Percentiles rank a stretch among this genome's conserved stretches.
phyloP scores from a whole-genome alignment of 139 green algal genomes.

The Chlamydomonas schloesseri region DNA sequence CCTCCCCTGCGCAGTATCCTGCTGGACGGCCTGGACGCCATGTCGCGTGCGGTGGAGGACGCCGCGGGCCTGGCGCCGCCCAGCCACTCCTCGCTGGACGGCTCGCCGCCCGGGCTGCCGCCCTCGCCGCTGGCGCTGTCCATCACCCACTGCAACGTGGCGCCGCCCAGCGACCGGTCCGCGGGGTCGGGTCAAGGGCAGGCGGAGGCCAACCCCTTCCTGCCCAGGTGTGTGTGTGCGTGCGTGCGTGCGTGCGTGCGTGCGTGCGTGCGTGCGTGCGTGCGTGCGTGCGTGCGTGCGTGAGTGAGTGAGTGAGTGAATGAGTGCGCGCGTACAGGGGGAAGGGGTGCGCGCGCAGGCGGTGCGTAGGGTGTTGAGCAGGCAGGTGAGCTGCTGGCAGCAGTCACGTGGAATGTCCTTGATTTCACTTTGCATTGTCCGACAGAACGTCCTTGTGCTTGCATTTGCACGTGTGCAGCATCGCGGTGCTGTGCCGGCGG shows the following conservation, averaged over 20 bases:
- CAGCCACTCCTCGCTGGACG: background rate
- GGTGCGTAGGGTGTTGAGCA: no score
- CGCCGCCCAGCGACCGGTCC: conserved; percentile 11
- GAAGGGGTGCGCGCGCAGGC: no score
- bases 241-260: no score
- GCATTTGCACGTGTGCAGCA: background rate
- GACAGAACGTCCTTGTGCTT: no score
- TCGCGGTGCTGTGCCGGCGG: background rate
- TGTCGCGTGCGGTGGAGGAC: background rate
- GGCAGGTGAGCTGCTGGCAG: no score
- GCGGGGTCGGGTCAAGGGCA: background rate
- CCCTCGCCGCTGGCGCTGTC: conserved; percentile 21
- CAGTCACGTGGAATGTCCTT: no score
- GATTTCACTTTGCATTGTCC: no score
- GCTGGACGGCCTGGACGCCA: conserved; percentile 31
- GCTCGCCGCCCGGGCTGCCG: background rate
- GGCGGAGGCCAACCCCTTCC: conserved; percentile 46
- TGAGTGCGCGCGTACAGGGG: no score
- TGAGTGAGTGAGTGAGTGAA: no score
- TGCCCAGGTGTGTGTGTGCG: conserved; percentile 12
- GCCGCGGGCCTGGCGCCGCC: background rate
- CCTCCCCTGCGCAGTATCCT: conserved; percentile 7
- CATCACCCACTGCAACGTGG: conserved; percentile 39
- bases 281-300: no score
- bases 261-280: no score